phyloP scores from a whole-genome alignment of 202 grass and related monocot genomes.

The Eragrostis tef region DNA sequence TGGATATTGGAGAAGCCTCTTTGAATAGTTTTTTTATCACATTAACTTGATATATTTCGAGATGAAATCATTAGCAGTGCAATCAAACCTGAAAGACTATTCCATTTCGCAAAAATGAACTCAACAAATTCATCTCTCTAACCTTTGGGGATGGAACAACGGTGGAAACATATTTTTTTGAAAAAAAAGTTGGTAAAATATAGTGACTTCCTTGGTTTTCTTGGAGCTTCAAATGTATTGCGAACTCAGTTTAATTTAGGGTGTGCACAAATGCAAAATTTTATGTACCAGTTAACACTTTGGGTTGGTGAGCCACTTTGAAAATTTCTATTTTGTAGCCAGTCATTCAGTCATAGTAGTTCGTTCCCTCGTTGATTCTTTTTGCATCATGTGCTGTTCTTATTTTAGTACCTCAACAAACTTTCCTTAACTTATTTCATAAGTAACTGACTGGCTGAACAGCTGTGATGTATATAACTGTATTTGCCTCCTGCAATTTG shows the following conservation, averaged over 20 bases:
- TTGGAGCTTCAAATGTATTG: not conserved
- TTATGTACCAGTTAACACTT: not conserved
- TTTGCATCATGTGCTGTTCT: not conserved
- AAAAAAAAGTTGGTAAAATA: not conserved
- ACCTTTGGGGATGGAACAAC: not conserved
- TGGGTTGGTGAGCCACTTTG: not conserved
- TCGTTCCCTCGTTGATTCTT: constrained; percentile 12
- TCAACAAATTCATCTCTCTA: not conserved
- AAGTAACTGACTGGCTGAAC: constrained; percentile 23
- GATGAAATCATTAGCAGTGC: not conserved
- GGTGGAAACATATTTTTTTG: not conserved
- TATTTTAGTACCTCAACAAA: constrained; percentile 37
- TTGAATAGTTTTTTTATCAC: not conserved
- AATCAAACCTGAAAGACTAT: constrained; percentile 8
- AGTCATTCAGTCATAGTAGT: not conserved
- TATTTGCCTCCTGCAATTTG: not conserved
- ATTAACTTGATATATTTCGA: not conserved
- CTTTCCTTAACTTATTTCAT: constrained; percentile 14
- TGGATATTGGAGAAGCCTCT: constrained; percentile 3
- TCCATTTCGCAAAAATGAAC: not conserved
- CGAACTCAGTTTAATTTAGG: not conserved
- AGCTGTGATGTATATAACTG: not conserved
- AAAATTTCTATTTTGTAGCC: not conserved
- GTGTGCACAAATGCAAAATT: not conserved
- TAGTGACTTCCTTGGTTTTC: not conserved